Evolutionary conservation across 1,139 yeast genomes (phyloP), one percentile per base, ranked within the genome.

Genomic region (Saccharomyces pastorianus): DNA sequence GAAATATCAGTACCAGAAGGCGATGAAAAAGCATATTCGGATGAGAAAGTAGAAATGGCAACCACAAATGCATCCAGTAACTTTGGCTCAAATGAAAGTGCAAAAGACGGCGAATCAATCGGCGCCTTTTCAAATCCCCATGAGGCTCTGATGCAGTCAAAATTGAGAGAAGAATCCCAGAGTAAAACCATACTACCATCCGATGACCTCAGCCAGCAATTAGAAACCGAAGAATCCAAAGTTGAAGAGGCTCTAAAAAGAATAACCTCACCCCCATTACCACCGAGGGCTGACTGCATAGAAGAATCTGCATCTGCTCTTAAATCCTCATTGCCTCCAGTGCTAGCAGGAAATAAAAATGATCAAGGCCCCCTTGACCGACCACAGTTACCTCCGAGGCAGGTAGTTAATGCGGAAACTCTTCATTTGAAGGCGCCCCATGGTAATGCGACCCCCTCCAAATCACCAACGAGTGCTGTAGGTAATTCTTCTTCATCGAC

Each of bases 141-240:
- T 38, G 44, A 20, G 11, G 44, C 44, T 17, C 11, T 11, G 20
- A 38, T 17, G 13, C 44, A 17, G 20, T 20, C 44, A 20, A 26
- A 20, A 38, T 6, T 9, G 25, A n/a, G 9, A 20, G 25, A n/a
- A 8, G 20, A 34, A 5, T 20, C 41, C 3, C 41, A 34, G 41
- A 17, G 9, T 20, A 6, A 89, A 96, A 96, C 88, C 84, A 49
- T 85, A 88, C 66, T 91, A 9, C 23, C 20, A 20, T n/a, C 14
- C 14, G 47, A 46, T n/a, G 26, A 31, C 13, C 31, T 48, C 17
- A 31, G 31, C 17, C 48, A 23, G 32, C 47, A 48, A 49, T 42
- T 48, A 51, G 47, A 53, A 20, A 41, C 23, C 26, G 50, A 41
- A 26, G 48, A 26, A 14, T 25, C 26, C 32, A 50, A 52, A 34